phyloP scores from a whole-genome alignment of 768 basidiomycete genomes.

The Mycena chlorophos region DNA sequence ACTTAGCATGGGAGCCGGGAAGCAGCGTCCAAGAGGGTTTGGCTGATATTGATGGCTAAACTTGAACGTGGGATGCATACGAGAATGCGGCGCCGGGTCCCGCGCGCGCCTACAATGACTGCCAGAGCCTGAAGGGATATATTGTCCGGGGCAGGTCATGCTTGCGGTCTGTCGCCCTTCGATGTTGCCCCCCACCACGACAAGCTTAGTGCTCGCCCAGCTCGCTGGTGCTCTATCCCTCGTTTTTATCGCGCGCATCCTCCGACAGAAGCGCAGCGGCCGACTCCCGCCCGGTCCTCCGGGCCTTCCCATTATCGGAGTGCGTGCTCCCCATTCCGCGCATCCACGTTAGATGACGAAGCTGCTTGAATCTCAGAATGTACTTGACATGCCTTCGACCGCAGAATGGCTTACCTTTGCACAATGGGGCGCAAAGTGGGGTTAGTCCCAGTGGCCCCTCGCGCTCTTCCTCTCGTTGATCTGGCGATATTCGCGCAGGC shows the following conservation, averaged over 20 bases:
- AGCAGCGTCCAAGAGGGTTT: no score
- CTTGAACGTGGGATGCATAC: no score
- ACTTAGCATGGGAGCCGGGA: no score
- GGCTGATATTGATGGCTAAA: no score
- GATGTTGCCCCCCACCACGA: constrained; percentile 10
- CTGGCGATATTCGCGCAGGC: no score
- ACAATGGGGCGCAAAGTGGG: constrained; percentile 55
- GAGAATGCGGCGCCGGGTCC: no score
- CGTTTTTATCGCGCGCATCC: constrained; percentile 23
- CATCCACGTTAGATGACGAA: background rate
- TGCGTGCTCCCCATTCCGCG: constrained; percentile 23
- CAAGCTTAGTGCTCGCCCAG: constrained; percentile 12
- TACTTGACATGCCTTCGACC: constrained; percentile 44
- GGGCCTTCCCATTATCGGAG: constrained; percentile 44
- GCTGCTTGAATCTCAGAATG: constrained; percentile 36
- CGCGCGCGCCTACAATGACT: no score
- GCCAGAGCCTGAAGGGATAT: background rate
- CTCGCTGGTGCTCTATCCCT: constrained; percentile 22
- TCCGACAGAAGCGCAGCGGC: constrained; percentile 16
- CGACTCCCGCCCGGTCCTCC: constrained; percentile 29
- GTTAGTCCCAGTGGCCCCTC: constrained; percentile 28
- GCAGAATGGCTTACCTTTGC: constrained; percentile 51
- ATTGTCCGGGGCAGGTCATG: background rate
- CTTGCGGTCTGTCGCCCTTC: background rate
- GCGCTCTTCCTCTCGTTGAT: background rate